Evolutionary conservation across 768 basidiomycete genomes (phyloP), one percentile per base, ranked within the genome.

Genomic region (Suillus decipiens): DNA sequence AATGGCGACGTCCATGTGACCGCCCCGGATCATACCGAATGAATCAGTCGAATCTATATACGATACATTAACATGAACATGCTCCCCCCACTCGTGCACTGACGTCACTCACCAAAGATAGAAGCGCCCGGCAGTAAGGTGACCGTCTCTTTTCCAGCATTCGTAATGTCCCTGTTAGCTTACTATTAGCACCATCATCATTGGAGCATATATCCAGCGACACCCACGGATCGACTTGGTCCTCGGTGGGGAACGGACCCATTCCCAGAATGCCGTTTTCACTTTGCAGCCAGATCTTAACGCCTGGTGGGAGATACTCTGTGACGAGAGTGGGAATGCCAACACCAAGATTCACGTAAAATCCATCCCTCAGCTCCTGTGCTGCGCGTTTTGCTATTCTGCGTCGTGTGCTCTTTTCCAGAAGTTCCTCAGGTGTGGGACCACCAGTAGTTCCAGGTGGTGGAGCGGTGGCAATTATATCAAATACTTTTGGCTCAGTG

Each of bases 1-100:
- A 71, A 96, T 93, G 4, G 93, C 87, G 43, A 95, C 92, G 66
- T 96, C 90, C 63, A 96, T 86, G 77, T 95, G 94, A 7, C 94
- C 94, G 57, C 94, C 94, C 66, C 94, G 89, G 76, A 96, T 95
- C 94, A 96, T 95, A 15, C 89, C 89, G 74, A 95, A 96, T 1
- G 91, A 93, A 76, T 95, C 93, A 68, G 86, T 85, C 3, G 92
- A 93, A 75, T 94, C 89, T 91, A 64, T 33, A 56, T 37, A 51
- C 28, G 28, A 8, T 55, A 43, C 63, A 24, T 67, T 43, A 61
- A 57, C 17, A 28, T 5, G 17, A 61, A 57, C 17, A 28, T 5
- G 17, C 22, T 37, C 37, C 14, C 12, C 42, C 15, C 3, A 34
- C 6, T 50, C 3, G 12, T 55, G 36, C 14, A 1, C n/a, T 43